Base-by-base conservation (phyloP, 2,329 filamentous ascomycete species). In the Ophiostoma tasmaniense region DNA sequence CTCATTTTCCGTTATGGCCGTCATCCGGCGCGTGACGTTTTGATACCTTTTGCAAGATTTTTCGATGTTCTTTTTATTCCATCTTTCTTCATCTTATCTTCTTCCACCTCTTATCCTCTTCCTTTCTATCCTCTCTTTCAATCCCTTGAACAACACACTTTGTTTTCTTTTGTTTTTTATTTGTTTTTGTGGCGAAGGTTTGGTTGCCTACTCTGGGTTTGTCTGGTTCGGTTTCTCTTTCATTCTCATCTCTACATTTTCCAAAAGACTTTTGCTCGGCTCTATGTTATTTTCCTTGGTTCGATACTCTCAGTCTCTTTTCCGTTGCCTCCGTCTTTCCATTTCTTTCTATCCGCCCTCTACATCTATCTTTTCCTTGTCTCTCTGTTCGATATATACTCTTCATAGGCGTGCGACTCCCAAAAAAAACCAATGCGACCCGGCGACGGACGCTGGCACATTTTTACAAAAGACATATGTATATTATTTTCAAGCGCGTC, bases 21-120 rank as follows among this genome's bases (percentile, higher is more conserved):
- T 67, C 11, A 68, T 17, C 22, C 66, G 70, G 64, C 68, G 66
- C 67, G 65, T 55, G 68, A 67, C 66, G 68, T 67, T 71, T 68
- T 70, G 70, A 77, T 77, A 77, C 76, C 74, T 75, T 75, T 67
- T 77, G 72, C 74, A 68, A 69, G 68, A 64, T 37, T 70, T 71
- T 71, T 8, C 33, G 33, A 73, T 69, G 73, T 72, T 77, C 14
- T 69, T 50, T 66, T 39, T 10, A 8, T 66, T 73, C 70, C 73
- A 66, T 72, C 72, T 75, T 70, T 70, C 73, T 65, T 71, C 68
- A 50, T 22, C 20, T 35, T 22, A n/a, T 35, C 20, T 45, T 55
- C n/a, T 61, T n/a, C 35, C 22, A 39, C 59, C 61, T 66, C n/a
- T 50, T 66, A 61, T 55, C 28, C 33, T 50, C 66, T 59, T 71